A percentile compares a stretch with the other conserved stretches of the same genome.
Evolutionary conservation across 2,329 filamentous ascomycete species (phyloP).

Genomic region (Cephalotrichum gorgonifer): DNA sequence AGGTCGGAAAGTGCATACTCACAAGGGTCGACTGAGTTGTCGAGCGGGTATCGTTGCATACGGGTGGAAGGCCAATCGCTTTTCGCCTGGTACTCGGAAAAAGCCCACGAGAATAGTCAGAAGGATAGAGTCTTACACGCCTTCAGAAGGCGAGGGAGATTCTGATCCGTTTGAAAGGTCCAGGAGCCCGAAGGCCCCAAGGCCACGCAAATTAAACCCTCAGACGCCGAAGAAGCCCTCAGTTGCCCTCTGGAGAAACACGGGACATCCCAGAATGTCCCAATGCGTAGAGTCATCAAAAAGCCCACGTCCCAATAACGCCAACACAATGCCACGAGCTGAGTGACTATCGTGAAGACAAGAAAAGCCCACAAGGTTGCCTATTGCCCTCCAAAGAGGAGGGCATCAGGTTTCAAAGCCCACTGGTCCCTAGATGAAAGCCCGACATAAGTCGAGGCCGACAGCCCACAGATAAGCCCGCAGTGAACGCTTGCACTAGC

Average conservation of each 20-base stretch:
- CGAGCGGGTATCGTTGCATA: background rate
- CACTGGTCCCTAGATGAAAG: conserved; percentile 26
- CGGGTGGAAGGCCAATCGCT: background rate
- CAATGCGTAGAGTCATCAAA: conserved; percentile 11
- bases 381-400: conserved; percentile 8
- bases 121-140: background rate
- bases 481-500: conserved; percentile 26
- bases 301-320: conserved; percentile 47
- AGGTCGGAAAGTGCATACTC: background rate
- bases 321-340: conserved; percentile 16
- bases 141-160: background rate
- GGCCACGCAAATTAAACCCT: conserved; percentile 1
- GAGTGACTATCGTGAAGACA: background rate
- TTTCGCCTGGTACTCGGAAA: background rate
- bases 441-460: conserved; percentile 33
- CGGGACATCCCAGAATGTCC: conserved; percentile 6
- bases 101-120: background rate
- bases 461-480: conserved; percentile 34
- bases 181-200: too few relatives aligned
- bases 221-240: conserved; percentile 12
- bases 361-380: background rate
- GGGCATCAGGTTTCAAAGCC: conserved; percentile 41
- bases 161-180: background rate
- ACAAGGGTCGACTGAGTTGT: background rate
- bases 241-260: conserved; percentile 8